Percentiles rank a stretch among this genome's conserved stretches.
phyloP scores from a whole-genome alignment of 2,329 filamentous ascomycete genomes.

The Aspergillus unguis region DNA sequence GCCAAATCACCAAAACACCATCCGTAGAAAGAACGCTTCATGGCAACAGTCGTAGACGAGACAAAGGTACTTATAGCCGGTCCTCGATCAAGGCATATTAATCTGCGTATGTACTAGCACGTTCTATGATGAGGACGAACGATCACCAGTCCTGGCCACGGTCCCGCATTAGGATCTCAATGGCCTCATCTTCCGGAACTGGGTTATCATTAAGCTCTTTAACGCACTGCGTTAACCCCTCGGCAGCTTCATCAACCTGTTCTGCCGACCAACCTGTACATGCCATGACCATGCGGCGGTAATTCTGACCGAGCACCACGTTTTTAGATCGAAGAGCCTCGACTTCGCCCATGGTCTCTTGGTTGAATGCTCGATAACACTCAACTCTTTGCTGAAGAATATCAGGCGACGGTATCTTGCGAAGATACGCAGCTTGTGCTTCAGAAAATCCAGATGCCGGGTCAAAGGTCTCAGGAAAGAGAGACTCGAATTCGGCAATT shows the following conservation, averaged over 20 bases:
- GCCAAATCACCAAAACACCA: slow-evolving; percentile 7
- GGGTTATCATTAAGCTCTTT: slow-evolving; percentile 68
- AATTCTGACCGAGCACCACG: slow-evolving; percentile 80
- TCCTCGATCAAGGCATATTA: slow-evolving; percentile 1
- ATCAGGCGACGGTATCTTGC: slow-evolving; percentile 57
- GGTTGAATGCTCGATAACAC: slow-evolving; percentile 68
- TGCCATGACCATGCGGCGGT: slow-evolving; percentile 79
- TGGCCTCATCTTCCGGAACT: slow-evolving; percentile 43
- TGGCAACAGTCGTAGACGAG: slow-evolving; percentile 1
- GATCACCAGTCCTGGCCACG: slow-evolving; percentile 44
- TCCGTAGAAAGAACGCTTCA: slow-evolving; percentile 10
- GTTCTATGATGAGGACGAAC: not conserved
- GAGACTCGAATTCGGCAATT: slow-evolving; percentile 30
- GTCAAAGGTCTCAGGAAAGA: slow-evolving; percentile 40
- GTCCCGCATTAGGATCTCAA: slow-evolving; percentile 45
- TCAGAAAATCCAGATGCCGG: slow-evolving; percentile 41
- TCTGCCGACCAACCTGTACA: slow-evolving; percentile 77
- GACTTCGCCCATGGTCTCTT: slow-evolving; percentile 64
- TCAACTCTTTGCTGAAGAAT: slow-evolving; percentile 65
- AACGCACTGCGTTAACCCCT: slow-evolving; percentile 77
- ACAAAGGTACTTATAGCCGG: not conserved
- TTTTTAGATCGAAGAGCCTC: slow-evolving; percentile 72
- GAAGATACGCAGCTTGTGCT: slow-evolving; percentile 42
- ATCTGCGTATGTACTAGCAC: slow-evolving; percentile 9
- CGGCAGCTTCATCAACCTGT: slow-evolving; percentile 76